These are phyloP conservation scores for Metschnikowia lachancei DNA, from an alignment of 805 yeast species.

Conservation along the genomic window DNA sequence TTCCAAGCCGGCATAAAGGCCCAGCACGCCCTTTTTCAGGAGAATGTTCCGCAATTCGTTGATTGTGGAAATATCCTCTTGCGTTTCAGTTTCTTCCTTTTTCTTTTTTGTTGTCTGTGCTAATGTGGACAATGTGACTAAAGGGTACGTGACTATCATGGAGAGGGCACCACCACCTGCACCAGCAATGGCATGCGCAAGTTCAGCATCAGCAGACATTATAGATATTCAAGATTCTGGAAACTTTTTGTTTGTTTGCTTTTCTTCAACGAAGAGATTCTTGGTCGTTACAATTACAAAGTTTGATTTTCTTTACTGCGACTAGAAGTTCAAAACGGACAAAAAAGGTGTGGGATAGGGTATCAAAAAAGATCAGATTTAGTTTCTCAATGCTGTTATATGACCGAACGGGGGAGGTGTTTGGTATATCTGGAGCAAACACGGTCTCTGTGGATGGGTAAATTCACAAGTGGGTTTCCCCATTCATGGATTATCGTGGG, in stretches of 20 bases:
- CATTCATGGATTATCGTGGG: too few relatives aligned
- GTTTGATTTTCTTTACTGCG: too few relatives aligned
- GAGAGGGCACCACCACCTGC: slow-evolving; percentile 91
- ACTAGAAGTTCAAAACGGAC: too few relatives aligned
- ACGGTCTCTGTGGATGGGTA: too few relatives aligned
- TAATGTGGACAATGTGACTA: slow-evolving; percentile 80
- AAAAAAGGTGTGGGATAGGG: too few relatives aligned
- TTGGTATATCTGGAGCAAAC: too few relatives aligned
- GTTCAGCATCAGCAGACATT: slow-evolving; percentile 27
- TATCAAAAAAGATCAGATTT: too few relatives aligned
- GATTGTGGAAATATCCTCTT: slow-evolving; percentile 18
- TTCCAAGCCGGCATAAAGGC: slow-evolving; percentile 82
- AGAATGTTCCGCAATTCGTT: slow-evolving; percentile 43
- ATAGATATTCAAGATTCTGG: background rate
- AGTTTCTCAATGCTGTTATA: too few relatives aligned
- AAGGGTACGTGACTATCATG: slow-evolving; percentile 84
- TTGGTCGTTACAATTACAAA: too few relatives aligned
- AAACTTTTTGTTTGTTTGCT: background rate
- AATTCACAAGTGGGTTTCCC: too few relatives aligned
- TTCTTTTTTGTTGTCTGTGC: slow-evolving; percentile 65
- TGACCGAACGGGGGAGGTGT: too few relatives aligned
- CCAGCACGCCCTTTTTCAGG: slow-evolving; percentile 54
- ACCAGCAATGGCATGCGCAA: slow-evolving; percentile 92
- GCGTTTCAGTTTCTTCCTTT: slow-evolving; percentile 18
- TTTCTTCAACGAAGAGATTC: background rate